Evolutionary conservation across 2,329 filamentous ascomycete species (phyloP), one percentile per base, ranked within the genome.

Genomic region (Claviceps capensis): DNA sequence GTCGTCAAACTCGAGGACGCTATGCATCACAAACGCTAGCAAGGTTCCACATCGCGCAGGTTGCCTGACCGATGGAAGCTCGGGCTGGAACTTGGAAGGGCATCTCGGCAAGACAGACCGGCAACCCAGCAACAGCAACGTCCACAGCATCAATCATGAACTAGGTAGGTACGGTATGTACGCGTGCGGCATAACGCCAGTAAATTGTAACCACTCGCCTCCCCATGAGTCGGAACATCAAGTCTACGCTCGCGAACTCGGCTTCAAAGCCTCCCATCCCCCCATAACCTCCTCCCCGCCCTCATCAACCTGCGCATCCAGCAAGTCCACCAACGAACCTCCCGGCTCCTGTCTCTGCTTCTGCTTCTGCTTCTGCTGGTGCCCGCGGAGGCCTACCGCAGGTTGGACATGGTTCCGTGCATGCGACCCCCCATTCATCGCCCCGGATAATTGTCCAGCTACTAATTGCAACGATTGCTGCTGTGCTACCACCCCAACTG

Each of bases 241-340:
- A 26, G 40, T 51, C 55, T 34, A 59, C 52, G 57, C 51, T 47
- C 58, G 58, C 40, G 61, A 61, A 50, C 61, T 69, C 26, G 77
- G 77, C 61, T 76, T 76, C 59, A 81, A 59, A 4, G 76, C 74
- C 59, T 79, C 75, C 76, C 77, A 81, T 22, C 73, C 70, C 13
- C 72, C 72, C 63, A 78, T 67, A 40, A 72, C 73, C 38, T 26
- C 34, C 30, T 47, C 45, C 8, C 65, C 65, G n/a, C 60, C 63
- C 19, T 65, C 68, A 45, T 78, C 75, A 44, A 70, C 71, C 36
- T 78, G 60, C 46, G 77, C 67, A 55, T 78, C 77, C 17, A 78
- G 60, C 44, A 72, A 57, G 54, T 69, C 69, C 47, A 68, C 56
- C 50, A 60, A 55, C 50, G 56, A 49, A 26, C 19, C 43, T n/a